phyloP scores from a whole-genome alignment of 2,329 filamentous ascomycete genomes.

The Scedosporium minutisporum region DNA sequence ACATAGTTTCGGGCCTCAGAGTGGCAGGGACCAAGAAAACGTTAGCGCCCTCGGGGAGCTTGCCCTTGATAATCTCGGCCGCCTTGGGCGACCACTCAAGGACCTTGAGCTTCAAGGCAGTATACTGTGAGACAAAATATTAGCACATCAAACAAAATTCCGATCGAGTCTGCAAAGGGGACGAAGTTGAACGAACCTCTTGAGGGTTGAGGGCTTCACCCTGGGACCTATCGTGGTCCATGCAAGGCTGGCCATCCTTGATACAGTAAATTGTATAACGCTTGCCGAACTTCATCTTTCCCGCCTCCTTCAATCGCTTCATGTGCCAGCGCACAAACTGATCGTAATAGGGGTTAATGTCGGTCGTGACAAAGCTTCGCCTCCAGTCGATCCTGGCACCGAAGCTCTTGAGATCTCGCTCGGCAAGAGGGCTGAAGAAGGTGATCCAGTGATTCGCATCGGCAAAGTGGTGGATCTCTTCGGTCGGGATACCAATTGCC shows the following conservation, averaged over 20 bases:
- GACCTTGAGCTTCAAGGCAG: constrained; percentile 81
- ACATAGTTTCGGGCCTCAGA: constrained; percentile 94
- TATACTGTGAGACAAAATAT: constrained; percentile 45
- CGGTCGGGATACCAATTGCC: constrained; percentile 73
- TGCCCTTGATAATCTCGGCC: constrained; percentile 60
- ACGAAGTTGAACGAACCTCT: constrained; percentile 31
- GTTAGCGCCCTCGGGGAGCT: constrained; percentile 67
- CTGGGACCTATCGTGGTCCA: constrained; percentile 37
- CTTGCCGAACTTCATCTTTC: constrained; percentile 91
- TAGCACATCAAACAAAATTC: background rate
- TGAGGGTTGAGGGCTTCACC: constrained; percentile 57
- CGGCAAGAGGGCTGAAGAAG: constrained; percentile 56
- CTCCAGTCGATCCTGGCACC: constrained; percentile 90
- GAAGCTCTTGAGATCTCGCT: constrained; percentile 64
- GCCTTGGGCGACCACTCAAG: constrained; percentile 79
- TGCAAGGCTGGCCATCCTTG: constrained; percentile 50
- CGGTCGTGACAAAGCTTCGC: constrained; percentile 85
- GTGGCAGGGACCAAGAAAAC: constrained; percentile 90
- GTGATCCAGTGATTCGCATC: constrained; percentile 88
- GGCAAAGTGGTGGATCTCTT: constrained; percentile 89
- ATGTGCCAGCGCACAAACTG: constrained; percentile 96
- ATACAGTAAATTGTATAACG: constrained; percentile 88
- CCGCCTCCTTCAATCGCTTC: constrained; percentile 77
- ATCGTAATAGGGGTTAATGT: constrained; percentile 95
- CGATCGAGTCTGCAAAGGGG: background rate